phyloP scores from a whole-genome alignment of 2,329 filamentous ascomycete genomes.

The Talaromyces amestolkiae region DNA sequence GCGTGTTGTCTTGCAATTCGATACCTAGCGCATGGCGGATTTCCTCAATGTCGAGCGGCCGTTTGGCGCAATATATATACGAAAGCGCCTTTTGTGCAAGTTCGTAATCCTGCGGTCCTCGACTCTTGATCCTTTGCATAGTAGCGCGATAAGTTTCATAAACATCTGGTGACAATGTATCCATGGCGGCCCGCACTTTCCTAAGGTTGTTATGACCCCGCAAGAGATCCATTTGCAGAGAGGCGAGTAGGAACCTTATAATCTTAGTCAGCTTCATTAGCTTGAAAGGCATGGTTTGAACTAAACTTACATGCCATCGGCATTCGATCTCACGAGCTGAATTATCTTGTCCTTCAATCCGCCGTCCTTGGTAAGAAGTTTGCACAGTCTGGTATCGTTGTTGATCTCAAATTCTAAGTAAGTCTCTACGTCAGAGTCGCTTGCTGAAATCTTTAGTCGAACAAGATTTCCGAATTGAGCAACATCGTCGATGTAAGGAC shows the following conservation, averaged over 20 bases:
- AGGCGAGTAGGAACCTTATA: constrained; percentile 16
- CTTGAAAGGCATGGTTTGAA: background rate
- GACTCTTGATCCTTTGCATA: background rate
- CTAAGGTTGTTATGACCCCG: constrained; percentile 1
- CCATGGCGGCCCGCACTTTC: constrained; percentile 7
- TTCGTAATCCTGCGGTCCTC: background rate
- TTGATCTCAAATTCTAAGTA: constrained; percentile 11
- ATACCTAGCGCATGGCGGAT: constrained; percentile 19
- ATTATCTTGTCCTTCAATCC: constrained; percentile 13
- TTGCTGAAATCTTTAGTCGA: background rate
- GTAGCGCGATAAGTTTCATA: background rate
- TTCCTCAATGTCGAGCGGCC: constrained; percentile 15
- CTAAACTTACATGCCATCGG: constrained; percentile 11
- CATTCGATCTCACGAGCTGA: constrained; percentile 10
- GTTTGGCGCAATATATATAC: constrained; percentile 14
- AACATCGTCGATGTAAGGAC: background rate
- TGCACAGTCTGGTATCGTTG: background rate
- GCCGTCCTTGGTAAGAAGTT: background rate
- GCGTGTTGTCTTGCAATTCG: background rate
- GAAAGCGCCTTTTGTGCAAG: constrained; percentile 4
- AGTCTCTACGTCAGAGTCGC: constrained; percentile 12
- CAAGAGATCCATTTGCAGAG: constrained; percentile 13
- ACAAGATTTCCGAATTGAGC: background rate
- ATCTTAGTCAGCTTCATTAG: background rate
- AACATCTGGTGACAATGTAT: background rate